These are phyloP conservation scores for Lentinula lateritia DNA, from an alignment of 768 basidiomycete genomes.

Conservation along the genomic window DNA sequence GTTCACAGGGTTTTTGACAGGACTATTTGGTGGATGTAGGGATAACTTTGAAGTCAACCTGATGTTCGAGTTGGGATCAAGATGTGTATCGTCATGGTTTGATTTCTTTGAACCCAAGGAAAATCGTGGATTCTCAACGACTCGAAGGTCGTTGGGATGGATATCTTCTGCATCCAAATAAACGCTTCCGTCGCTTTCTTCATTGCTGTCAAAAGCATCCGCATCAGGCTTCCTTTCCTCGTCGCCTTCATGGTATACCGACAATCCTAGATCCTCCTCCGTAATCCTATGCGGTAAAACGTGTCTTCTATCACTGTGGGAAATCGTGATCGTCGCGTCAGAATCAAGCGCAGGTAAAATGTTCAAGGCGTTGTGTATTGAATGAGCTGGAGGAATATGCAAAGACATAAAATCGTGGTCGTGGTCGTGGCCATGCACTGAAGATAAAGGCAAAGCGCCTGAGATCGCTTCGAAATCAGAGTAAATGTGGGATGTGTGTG, in stretches of 20 bases:
- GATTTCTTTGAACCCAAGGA: slow-evolving; percentile 10
- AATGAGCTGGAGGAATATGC: neutral
- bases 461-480: slow-evolving; percentile 1
- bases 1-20: neutral
- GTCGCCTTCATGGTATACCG: too few relatives aligned
- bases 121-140: slow-evolving; percentile 57
- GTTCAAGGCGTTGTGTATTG: neutral
- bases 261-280: slow-evolving; percentile 21
- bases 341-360: neutral
- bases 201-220: neutral
- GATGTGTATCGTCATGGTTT: neutral
- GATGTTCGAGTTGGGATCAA: too few relatives aligned
- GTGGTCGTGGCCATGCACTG: neutral
- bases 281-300: slow-evolving; percentile 26
- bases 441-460: neutral
- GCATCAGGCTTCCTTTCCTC: too few relatives aligned
- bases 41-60: too few relatives aligned
- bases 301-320: slow-evolving; percentile 8
- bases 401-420: neutral
- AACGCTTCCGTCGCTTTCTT: slow-evolving; percentile 28
- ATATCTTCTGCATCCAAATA: slow-evolving; percentile 23
- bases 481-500: neutral
- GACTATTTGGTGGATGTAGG: too few relatives aligned
- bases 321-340: neutral
- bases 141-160: slow-evolving; percentile 16